Evolutionary conservation across 768 basidiomycete genomes (phyloP), one percentile per base, ranked within the genome.

Genomic region (Trametes gibbosa): DNA sequence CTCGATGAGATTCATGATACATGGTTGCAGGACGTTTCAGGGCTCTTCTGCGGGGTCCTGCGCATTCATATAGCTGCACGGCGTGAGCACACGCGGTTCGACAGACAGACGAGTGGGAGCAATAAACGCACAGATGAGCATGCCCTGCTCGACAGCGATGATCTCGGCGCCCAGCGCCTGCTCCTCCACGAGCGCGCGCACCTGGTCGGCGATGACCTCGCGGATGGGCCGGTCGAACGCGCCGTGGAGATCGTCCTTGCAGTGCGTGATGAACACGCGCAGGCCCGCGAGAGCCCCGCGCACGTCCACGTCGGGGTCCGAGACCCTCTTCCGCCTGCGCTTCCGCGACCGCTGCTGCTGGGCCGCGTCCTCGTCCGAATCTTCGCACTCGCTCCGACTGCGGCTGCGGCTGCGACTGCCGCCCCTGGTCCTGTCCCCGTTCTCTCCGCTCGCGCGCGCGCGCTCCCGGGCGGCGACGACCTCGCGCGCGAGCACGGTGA

Each of bases 231-330:
- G 71, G 47, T 82, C 80, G 42, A 73, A 73, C 19, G 74, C 73
- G 14, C 71, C 70, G n/a, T 78, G 73, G 53, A 88, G 73, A 43
- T 82, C 79, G 59, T 92, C 92, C 69, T 98, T 97, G 78, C 92
- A 92, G 68, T 97, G 94, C 41, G 84, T 91, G 55, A 97, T 76
- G 69, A 83, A 92, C n/a, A 97, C 78, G 29, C 78, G 76, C 29
- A 92, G 67, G 10, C 86, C 89, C 3, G 72, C 64, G 27, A 92
- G 74, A 12, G 80, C 79, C 42, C 81, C 82, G 4, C 74, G 73
- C 32, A 86, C 65, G 25, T 82, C 79, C 9, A 81, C 76, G 1
- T 74, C 64, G 7, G 61, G 17, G 29, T 48, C 57, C 8, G 74
- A 61, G 2, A 77, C 61, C 29, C 78, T 74, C 50, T 63, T 52